A percentile compares a stretch with the other conserved stretches of the same genome.
These are phyloP conservation scores for Fomitopsis pinicola DNA, from an alignment of 1,284 basidiomycete genomes.

Conservation along the genomic window DNA sequence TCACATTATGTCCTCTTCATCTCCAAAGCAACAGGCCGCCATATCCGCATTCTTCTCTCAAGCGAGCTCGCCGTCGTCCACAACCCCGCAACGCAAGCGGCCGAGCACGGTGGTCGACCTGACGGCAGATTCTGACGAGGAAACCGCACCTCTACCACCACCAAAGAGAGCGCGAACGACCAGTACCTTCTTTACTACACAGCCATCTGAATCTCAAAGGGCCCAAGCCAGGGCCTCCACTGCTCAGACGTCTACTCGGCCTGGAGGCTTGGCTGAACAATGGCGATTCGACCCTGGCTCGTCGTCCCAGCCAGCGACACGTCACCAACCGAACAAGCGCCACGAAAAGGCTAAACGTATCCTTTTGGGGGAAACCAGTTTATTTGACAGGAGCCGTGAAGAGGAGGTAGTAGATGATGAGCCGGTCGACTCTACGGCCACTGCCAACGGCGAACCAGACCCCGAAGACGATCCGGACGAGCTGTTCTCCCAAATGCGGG, in stretches of 20 bases:
- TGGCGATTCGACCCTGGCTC: conserved; percentile 33
- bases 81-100: conserved; percentile 23
- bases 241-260: neutral
- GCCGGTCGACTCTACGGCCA: conserved; percentile 19
- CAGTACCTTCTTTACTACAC: conserved; percentile 10
- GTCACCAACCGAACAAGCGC: conserved; percentile 22
- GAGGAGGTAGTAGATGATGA: conserved; percentile 19
- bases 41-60: conserved; percentile 58
- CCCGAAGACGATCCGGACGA: conserved; percentile 40
- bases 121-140: conserved; percentile 39
- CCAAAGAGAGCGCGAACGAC: conserved; percentile 31
- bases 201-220: neutral
- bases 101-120: conserved; percentile 47
- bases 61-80: conserved; percentile 20
- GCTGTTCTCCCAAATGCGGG: conserved; percentile 44
- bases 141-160: conserved; percentile 21
- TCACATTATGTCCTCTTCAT: neutral
- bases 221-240: neutral
- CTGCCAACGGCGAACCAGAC: conserved; percentile 10
- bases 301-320: conserved; percentile 3
- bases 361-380: conserved; percentile 44
- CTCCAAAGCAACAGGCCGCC: conserved; percentile 25
- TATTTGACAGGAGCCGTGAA: conserved; percentile 16
- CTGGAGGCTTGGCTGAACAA: conserved; percentile 23
- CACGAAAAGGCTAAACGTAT: conserved; percentile 54